Evolutionary conservation across 169 alveolate genomes (phyloP), one percentile per base, ranked within the genome.

Genomic region (Cryptosporidium meleagridis): DNA sequence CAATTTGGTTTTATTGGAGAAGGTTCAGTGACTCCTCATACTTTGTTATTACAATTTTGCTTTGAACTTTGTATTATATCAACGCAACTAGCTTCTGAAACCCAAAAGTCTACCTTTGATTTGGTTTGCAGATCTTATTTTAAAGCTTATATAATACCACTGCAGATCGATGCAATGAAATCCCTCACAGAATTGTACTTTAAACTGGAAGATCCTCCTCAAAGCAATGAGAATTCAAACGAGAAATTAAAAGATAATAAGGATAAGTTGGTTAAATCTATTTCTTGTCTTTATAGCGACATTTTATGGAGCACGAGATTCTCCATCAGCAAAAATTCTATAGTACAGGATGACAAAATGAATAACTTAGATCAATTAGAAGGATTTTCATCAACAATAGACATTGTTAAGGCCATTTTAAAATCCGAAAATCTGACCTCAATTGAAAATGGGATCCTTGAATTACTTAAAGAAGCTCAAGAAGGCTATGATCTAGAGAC

Each of bases 21-120:
- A 12, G 10, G 18, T 37, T 29, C 75, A 23, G 58, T 37, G 23
- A 45, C 89, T 62, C 89, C 89, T 3, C 65, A 80, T 41, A n/a
- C 51, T 61, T 2, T 80, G 7, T 29, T 80, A 26, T 31, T 65
- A 18, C 44, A 80, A 3, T 26, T 80, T 14, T 18, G 65, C 55
- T 10, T 41, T 80, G 62, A 61, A 29, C 39, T 80, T 6, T 14
- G 7, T 5, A 18, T n/a, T 21, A 29, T 80, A 37, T n/a, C 58
- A 29, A 7, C 51, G 39, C 67, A 48, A 5, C 21, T 80, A 12
- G 51, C 35, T 18, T 62, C 65, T 45, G 8, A 44, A 21, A 6
- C 12, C 6, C 89, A 80, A 26, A 62, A 41, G 1, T 45, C 26
- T 1, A 67, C 31, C 1, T 80, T 44, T 31, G 45, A 65, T 45